Conservation (phyloP, 2,329 filamentous ascomycete genomes). For the Trichoderma endophyticum region DNA sequence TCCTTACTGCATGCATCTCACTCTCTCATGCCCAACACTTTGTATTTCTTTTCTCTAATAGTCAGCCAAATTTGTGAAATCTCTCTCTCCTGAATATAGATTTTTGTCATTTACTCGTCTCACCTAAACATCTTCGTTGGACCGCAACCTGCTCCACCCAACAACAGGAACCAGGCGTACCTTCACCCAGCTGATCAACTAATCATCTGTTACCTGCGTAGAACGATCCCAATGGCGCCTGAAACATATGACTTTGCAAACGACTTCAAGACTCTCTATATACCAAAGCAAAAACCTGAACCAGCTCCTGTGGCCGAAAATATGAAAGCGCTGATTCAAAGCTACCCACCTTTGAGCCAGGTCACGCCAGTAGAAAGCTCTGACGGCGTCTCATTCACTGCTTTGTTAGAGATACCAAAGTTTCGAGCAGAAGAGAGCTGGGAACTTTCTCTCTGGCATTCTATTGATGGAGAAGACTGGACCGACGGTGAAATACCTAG, state of each 20-base stretch:
- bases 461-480: conserved; percentile 53
- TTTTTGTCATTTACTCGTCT: not conserved
- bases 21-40: not conserved
- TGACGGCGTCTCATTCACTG: conserved; percentile 56
- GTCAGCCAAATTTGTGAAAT: not conserved
- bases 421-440: conserved; percentile 56
- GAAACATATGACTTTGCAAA: conserved; percentile 35
- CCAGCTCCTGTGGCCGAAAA: conserved; percentile 26
- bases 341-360: conserved; percentile 72
- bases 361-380: conserved; percentile 56
- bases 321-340: conserved; percentile 42
- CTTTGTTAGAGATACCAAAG: conserved; percentile 64
- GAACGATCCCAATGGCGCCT: conserved; percentile 24
- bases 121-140: not conserved
- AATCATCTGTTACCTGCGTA: not conserved
- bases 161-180: not conserved
- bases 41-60: too few species aligned
- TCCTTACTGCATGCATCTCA: not conserved
- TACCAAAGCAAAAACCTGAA: conserved; percentile 37
- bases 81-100: not conserved
- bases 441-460: conserved; percentile 74
- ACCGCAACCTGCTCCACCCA: not conserved
- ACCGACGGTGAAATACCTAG: conserved; percentile 46
- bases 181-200: not conserved
- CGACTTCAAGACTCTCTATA: conserved; percentile 37